Evolutionary conservation across 1,139 yeast species (phyloP).

Genomic region (Magnusiomyces tetraspermus): DNA sequence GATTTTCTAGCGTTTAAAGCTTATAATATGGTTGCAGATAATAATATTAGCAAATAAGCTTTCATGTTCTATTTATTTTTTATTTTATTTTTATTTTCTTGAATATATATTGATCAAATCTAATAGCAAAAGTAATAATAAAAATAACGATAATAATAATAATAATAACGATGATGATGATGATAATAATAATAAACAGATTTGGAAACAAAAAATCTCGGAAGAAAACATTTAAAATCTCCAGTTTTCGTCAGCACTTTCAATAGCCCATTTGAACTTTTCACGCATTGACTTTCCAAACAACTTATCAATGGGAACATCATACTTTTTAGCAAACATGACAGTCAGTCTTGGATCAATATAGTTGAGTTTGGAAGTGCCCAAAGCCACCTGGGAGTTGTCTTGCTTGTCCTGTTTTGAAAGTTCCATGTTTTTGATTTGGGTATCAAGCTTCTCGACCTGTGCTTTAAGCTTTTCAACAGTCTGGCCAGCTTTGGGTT

Average conservation of each 20-base stretch:
- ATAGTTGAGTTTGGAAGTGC: constrained; percentile 89
- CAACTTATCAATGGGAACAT: constrained; percentile 85
- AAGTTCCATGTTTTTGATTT: constrained; percentile 59
- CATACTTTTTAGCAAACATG: constrained; percentile 74
- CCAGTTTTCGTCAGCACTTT: constrained; percentile 85
- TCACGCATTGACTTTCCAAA: constrained; percentile 87
- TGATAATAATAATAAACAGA: too few relatives aligned
- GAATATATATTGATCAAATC: too few relatives aligned
- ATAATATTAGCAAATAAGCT: too few relatives aligned
- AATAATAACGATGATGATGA: too few relatives aligned
- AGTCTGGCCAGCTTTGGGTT: constrained; percentile 42
- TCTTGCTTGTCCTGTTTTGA: constrained; percentile 88
- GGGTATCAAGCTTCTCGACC: constrained; percentile 58
- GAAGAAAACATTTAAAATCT: constrained; percentile 37
- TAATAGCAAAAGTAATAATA: too few relatives aligned
- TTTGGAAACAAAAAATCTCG: background rate
- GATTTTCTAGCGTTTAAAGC: too few relatives aligned
- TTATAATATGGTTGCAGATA: too few relatives aligned
- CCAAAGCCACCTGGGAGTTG: constrained; percentile 85
- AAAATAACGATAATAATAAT: too few relatives aligned
- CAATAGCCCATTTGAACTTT: constrained; percentile 93
- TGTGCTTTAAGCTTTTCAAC: constrained; percentile 70
- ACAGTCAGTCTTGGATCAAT: constrained; percentile 92
- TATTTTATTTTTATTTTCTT: too few relatives aligned
- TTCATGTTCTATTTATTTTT: too few relatives aligned